Evolutionary conservation across 2,329 filamentous ascomycete species (phyloP).

Genomic region (Phaeosphaeria sp.): DNA sequence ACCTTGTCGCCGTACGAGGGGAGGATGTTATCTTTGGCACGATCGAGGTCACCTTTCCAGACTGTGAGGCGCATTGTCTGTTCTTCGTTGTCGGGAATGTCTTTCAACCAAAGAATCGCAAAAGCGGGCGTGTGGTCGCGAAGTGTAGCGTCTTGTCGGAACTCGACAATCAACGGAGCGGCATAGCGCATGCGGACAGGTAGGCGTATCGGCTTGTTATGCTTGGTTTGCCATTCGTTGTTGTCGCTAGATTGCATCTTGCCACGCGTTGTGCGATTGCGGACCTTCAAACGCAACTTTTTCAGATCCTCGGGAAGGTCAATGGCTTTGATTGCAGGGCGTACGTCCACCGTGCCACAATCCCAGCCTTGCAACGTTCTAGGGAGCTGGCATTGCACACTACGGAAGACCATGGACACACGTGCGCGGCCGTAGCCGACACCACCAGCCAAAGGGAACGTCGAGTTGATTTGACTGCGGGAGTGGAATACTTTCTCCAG

Average conservation of each 20-base stretch:
- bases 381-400: constrained; percentile 68
- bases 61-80: constrained; percentile 65
- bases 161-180: constrained; percentile 63
- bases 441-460: constrained; percentile 72
- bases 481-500: constrained; percentile 67
- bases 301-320: constrained; percentile 58
- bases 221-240: constrained; percentile 59
- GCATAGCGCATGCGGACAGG: constrained; percentile 68
- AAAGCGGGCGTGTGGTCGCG: constrained; percentile 66
- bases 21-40: constrained; percentile 57
- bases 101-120: constrained; percentile 70
- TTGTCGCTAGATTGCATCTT: constrained; percentile 60
- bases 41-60: constrained; percentile 70
- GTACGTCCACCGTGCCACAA: constrained; percentile 72
- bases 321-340: constrained; percentile 58
- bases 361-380: constrained; percentile 70
- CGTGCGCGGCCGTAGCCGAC: constrained; percentile 74
- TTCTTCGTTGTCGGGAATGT: constrained; percentile 72
- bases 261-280: constrained; percentile 62
- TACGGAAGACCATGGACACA: constrained; percentile 76
- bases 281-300: constrained; percentile 64
- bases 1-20: constrained; percentile 62
- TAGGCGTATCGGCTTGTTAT: constrained; percentile 56
- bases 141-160: constrained; percentile 62
- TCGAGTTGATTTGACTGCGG: constrained; percentile 68